Percentiles rank a stretch among this genome's conserved stretches.
Evolutionary conservation across 2,329 filamentous ascomycete species (phyloP).

Genomic region (Hymenoscyphus scutula): DNA sequence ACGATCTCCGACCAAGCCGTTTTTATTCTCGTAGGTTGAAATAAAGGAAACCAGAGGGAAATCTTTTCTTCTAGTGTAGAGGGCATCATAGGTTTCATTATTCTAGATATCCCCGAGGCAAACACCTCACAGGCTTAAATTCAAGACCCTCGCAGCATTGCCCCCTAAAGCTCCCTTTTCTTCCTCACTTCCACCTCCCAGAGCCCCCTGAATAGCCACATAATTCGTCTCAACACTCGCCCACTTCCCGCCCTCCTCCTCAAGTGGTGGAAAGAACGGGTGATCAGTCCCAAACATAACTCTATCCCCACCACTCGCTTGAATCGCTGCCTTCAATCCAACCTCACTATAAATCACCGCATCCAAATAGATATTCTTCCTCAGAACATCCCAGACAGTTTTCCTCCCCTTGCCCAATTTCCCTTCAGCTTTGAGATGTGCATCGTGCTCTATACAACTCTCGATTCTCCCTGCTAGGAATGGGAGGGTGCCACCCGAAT

Average conservation of each 20-base stretch:
- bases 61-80: too few species aligned
- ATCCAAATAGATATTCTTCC: conserved; percentile 81
- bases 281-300: conserved; percentile 82
- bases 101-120: background rate
- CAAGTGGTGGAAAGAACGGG: conserved; percentile 79
- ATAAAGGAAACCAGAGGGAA: too few species aligned
- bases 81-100: too few species aligned
- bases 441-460: conserved; percentile 82
- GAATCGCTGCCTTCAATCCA: conserved; percentile 67
- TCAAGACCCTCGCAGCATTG: conserved; percentile 56
- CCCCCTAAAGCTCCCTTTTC: conserved; percentile 56
- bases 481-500: conserved; percentile 84
- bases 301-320: conserved; percentile 65
- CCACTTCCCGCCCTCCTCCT: conserved; percentile 64
- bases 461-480: conserved; percentile 88
- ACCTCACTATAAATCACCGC: conserved; percentile 80
- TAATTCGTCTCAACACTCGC: conserved; percentile 63
- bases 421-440: conserved; percentile 65
- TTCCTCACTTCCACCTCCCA: conserved; percentile 45
- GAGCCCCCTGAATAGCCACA: conserved; percentile 52
- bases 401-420: conserved; percentile 49
- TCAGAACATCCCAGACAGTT: conserved; percentile 62
- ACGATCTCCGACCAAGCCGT: too few species aligned
- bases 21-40: too few species aligned
- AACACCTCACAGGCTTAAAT: conserved; percentile 21